Base-by-base conservation (phyloP, 2,329 filamentous ascomycete genomes). In the Mycosphaerella arachidis region DNA sequence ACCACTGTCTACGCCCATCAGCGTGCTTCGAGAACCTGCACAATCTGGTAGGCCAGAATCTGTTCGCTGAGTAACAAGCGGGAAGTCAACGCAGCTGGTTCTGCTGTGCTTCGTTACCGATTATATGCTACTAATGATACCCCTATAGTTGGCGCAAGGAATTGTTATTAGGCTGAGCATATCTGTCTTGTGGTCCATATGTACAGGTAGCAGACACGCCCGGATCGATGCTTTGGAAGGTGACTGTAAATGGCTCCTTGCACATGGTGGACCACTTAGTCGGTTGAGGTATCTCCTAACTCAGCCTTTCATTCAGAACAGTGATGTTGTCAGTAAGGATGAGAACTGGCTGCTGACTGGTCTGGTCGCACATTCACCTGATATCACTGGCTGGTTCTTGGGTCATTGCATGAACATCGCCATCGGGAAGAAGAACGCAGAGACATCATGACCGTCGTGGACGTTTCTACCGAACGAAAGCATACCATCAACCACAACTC, bases 1-100 rank as follows among this genome's bases (percentile, higher is more conserved):
- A 43, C 60, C 63, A 20, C 61, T 73, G 24, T 64, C 71, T 7
- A 65, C 72, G 62, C 67, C 71, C 18, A 50, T 66, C n/a, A 56
- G 56, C 24, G 52, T 61, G 8, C 59, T 66, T 6, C 52, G 61
- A 20, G 61, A 65, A 10, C 45, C 53, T 6, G 33, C 37, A 13
- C 57, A 58, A 13, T 7, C 50, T 18, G 27, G 30, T 8, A 56
- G 40, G 50, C 7, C 54, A 12, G 53, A 54, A n/a, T 48, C 52
- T 8, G 56, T 37, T n/a, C 35, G 51, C 12, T 58, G 45, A 61
- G 24, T 20, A 13, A 53, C 10, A 6, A 30, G 24, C 12, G 3
- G 24, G 20, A 24, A 18, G 40, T n/a, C 7, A 13, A n/a, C 4
- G 8, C 7, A 16, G n/a, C 40, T 4, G 16, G 24, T 24, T 16